Evolutionary conservation across 2,329 filamentous ascomycete genomes (phyloP), one percentile per base, ranked within the genome.

Genomic region (Aspergillus oerlinghausenensis): DNA sequence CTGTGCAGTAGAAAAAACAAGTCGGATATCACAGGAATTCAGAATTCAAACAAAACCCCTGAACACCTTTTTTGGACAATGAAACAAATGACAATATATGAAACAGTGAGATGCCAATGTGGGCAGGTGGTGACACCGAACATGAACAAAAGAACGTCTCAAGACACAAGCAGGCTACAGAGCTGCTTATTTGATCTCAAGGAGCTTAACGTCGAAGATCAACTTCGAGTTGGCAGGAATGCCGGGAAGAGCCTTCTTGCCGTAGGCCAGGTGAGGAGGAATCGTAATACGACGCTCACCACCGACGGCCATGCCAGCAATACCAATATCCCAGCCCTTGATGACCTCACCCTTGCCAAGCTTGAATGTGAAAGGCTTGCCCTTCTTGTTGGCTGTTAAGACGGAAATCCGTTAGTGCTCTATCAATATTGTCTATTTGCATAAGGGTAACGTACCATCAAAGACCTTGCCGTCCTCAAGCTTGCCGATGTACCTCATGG

Each of bases 401-500:
- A 38, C 21, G 50, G 11, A 51, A 25, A 50, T 17, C 50, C n/a
- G 55, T 61, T 42, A 55, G 50, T 21, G 45, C 11, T 48, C 43
- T 51, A 38, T 48, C 60, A 53, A 54, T 43, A 42, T 47, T 28
- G 50, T 35, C 19, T 17, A 4, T 56, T n/a, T 11, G 51, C 19
- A 47, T 38, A 25, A 43, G 19, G 40, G 26, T 59, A 38, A 84
- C 88, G 82, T 79, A 92, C 89, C 84, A 78, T 97, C 93, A 71
- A 99, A 99, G 65, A 96, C 87, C 80, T 97, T 95, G 77, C 92
- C 92, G 76, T 96, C 89, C 71, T 88, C 84, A 61, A 94, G 88
- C 84, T 99, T 99, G 77, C 94, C 94, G 69, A 99, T 97, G 81
- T 99, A 99, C 72, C 94, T 87, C 85, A 99, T 94, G 70, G 91